Evolutionary conservation across 768 basidiomycete species (phyloP), one percentile per base, ranked within the genome.

Genomic region (Hygrocybe coccinea): DNA sequence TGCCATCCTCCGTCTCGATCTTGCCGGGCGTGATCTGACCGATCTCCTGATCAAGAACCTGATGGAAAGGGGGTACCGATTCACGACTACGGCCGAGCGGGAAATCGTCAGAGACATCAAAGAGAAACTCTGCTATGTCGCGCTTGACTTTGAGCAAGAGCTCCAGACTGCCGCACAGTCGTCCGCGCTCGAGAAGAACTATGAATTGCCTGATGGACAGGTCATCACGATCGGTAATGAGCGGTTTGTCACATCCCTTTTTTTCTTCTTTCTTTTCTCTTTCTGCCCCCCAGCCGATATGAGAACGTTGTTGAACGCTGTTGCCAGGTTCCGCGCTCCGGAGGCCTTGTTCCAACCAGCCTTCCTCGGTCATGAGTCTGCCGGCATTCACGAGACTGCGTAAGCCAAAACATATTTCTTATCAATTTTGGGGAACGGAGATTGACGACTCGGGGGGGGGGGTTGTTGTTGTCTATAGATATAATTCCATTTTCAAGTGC

Each of bases 41-140:
- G 85, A 86, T 56, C 85, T 76, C 70, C 72, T 93, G 63, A 82
- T 87, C 80, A 91, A 91, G 77, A 84, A 87, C 65, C 74, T 93
- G 68, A 87, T 82, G 71, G 93, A 97, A 75, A 85, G 94, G 66
- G 94, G 94, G 10, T 95, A 97, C 74, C 80, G 84, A 15, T 95
- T 97, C 83, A 94, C 90, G 63, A 95, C 93, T 60, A 88, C 91
- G 12, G 92, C 91, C 36, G 92, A 93, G 76, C 82, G 85, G 65
- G 92, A 94, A 84, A 92, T 97, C 56, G 94, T 95, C 63, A 82
- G 94, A 57, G 94, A 95, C 72, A 95, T 97, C 80, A 97, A 97
- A 80, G 91, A 93, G 82, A 93, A 92, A 79, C 84, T 95, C 25
- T 94, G 92, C 73, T 95, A 95, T 69, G 93, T 95, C 60, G 92